These are phyloP conservation scores for Aegilops tauschii DNA, from an alignment of 176 grass and related monocot species.

Conservation along the genomic window DNA sequence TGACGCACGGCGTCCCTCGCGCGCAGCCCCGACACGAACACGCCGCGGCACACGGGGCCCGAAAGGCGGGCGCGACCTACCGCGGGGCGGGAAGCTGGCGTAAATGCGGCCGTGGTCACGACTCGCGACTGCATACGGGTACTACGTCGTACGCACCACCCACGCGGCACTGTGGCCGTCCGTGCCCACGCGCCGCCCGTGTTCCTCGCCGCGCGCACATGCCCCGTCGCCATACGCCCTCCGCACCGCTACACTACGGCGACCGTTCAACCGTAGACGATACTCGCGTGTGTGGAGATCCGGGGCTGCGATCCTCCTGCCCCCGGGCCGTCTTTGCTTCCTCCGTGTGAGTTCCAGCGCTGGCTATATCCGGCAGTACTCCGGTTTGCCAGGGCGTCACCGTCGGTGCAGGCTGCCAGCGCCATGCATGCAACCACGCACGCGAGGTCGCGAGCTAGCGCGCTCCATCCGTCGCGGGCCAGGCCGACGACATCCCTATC, in stretches of 20 bases:
- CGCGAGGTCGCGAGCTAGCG: neutral
- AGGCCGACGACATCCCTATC: neutral
- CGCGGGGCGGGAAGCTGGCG: neutral
- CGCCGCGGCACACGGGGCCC: neutral
- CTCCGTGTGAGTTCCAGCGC: neutral
- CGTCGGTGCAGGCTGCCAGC: neutral
- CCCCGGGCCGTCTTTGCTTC: too few species aligned
- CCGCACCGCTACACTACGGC: neutral
- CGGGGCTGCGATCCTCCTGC: too few species aligned
- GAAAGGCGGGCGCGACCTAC: slow-evolving; percentile 49
- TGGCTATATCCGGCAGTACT: neutral
- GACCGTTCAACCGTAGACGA: slow-evolving; percentile 18
- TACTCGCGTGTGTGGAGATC: neutral
- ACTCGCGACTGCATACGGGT: neutral
- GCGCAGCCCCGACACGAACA: slow-evolving; percentile 16
- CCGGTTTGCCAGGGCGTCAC: slow-evolving; percentile 7
- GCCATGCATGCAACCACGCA: neutral
- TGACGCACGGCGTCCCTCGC: neutral
- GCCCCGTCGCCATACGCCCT: neutral
- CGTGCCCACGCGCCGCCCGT: neutral
- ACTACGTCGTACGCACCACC: neutral
- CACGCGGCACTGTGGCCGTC: neutral
- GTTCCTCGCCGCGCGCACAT: neutral
- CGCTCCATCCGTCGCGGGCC: neutral
- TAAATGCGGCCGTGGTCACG: neutral